Conservation (phyloP, 805 yeast genomes). For the Yarrowia sp. region DNA sequence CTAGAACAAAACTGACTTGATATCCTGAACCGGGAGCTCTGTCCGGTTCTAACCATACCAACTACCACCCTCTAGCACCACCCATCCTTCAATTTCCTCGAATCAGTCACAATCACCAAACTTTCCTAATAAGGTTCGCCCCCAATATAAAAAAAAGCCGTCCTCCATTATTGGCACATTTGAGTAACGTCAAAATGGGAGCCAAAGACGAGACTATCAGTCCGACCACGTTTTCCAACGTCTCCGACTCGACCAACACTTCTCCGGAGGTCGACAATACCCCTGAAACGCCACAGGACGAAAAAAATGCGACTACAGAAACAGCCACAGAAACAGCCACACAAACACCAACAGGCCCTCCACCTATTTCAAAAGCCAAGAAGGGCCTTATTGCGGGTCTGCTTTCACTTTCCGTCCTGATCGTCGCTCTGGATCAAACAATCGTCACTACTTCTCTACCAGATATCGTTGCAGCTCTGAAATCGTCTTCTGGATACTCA, state of each 20-base stretch:
- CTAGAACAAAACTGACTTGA: too few relatives aligned
- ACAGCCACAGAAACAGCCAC: background rate
- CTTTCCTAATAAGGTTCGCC: background rate
- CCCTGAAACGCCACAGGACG: background rate
- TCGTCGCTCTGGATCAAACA: constrained; percentile 50
- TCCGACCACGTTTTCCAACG: background rate
- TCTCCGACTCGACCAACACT: background rate
- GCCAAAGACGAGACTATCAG: background rate
- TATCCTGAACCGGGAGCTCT: too few relatives aligned
- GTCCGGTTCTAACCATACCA: too few relatives aligned
- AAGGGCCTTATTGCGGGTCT: constrained; percentile 12
- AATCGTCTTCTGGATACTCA: constrained; percentile 37
- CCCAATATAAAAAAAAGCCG: background rate
- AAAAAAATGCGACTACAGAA: background rate
- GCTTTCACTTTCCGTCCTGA: constrained; percentile 9
- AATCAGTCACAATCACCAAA: background rate
- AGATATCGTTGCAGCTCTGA: constrained; percentile 51
- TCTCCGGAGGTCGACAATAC: background rate
- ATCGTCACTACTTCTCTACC: constrained; percentile 54
- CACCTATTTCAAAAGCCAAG: constrained; percentile 1
- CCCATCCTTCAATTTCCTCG: too few relatives aligned
- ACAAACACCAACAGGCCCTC: background rate
- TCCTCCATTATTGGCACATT: background rate
- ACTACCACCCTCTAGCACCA: too few relatives aligned
- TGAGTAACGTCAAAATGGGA: background rate